Evolutionary conservation across 192 early-diverging fungal genomes (phyloP).

Genomic region (Backusella morwellensis): DNA sequence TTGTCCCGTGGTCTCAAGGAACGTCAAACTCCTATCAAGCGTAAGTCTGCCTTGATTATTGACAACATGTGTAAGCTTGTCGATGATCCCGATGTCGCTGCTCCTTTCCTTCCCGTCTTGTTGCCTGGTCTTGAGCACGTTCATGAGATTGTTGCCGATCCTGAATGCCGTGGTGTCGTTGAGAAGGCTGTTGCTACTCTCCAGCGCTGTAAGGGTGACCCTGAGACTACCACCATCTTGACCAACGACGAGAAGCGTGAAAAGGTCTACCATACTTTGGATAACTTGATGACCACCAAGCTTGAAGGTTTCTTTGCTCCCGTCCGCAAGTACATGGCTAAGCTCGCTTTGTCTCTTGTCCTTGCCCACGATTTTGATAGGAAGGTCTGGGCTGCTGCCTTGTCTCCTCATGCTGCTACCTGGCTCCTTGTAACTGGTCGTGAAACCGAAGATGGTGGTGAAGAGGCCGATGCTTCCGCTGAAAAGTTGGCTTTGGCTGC

Average conservation of each 20-base stretch:
- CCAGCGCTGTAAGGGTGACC: conserved; percentile 53
- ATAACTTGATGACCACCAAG: conserved; percentile 50
- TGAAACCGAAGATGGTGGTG: conserved; percentile 22
- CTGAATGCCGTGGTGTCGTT: conserved; percentile 73
- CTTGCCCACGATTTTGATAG: conserved; percentile 57
- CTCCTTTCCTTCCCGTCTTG: conserved; percentile 76
- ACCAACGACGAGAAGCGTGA: conserved; percentile 46
- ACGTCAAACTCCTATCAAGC: conserved; percentile 67
- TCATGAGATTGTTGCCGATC: conserved; percentile 73
- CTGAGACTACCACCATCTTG: conserved; percentile 36
- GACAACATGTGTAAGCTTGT: conserved; percentile 93
- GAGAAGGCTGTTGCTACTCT: conserved; percentile 66
- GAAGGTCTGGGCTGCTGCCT: conserved; percentile 60
- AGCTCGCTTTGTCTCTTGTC: conserved; percentile 60
- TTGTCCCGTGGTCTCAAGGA: conserved; percentile 71
- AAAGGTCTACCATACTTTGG: conserved; percentile 50
- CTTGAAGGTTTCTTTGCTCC: conserved; percentile 48
- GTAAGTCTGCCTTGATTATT: conserved; percentile 79
- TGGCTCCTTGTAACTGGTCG: conserved; percentile 40
- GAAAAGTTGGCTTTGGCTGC: conserved; percentile 51
- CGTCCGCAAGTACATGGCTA: conserved; percentile 60
- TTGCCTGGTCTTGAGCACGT: conserved; percentile 76
- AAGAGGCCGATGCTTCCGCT: conserved; percentile 45
- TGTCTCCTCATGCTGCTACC: conserved; percentile 53
- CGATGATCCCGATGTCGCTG: conserved; percentile 76